Conservation (phyloP, 2,329 filamentous ascomycete species). For the Stagonosporopsis rhizophila region DNA sequence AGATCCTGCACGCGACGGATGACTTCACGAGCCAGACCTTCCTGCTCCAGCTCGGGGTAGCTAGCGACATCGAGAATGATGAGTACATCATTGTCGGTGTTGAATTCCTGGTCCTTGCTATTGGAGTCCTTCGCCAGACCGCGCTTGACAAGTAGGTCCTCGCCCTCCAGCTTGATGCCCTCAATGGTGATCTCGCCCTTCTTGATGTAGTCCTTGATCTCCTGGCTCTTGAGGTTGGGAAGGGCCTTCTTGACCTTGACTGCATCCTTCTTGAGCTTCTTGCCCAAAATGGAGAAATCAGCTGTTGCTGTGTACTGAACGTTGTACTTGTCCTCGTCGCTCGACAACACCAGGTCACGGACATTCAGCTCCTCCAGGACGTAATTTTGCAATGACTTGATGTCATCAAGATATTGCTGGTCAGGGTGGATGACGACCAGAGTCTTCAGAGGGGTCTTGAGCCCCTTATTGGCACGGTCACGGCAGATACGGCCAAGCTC, state of each 20-base stretch:
- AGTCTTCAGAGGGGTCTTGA: slow-evolving; percentile 91
- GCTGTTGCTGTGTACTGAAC: slow-evolving; percentile 89
- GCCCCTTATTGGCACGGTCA: slow-evolving; percentile 81
- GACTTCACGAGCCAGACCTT: slow-evolving; percentile 89
- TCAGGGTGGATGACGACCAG: slow-evolving; percentile 88
- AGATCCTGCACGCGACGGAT: slow-evolving; percentile 91
- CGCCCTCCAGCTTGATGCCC: slow-evolving; percentile 81
- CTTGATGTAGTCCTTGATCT: slow-evolving; percentile 80
- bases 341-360: slow-evolving; percentile 80
- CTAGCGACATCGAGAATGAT: slow-evolving; percentile 85
- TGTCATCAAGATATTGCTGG: slow-evolving; percentile 81
- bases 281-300: slow-evolving; percentile 93
- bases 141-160: slow-evolving; percentile 83
- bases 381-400: slow-evolving; percentile 85
- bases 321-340: slow-evolving; percentile 88
- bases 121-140: slow-evolving; percentile 75
- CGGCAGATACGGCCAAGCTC: slow-evolving; percentile 86
- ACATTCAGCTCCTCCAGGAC: slow-evolving; percentile 93
- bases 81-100: slow-evolving; percentile 87
- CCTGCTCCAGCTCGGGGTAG: slow-evolving; percentile 84
- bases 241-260: slow-evolving; percentile 90
- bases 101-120: slow-evolving; percentile 80
- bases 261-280: slow-evolving; percentile 97
- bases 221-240: slow-evolving; percentile 75
- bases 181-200: slow-evolving; percentile 81